Evolutionary conservation across 2,329 filamentous ascomycete genomes (phyloP).

Genomic region (Scolecobasidium constrictum): DNA sequence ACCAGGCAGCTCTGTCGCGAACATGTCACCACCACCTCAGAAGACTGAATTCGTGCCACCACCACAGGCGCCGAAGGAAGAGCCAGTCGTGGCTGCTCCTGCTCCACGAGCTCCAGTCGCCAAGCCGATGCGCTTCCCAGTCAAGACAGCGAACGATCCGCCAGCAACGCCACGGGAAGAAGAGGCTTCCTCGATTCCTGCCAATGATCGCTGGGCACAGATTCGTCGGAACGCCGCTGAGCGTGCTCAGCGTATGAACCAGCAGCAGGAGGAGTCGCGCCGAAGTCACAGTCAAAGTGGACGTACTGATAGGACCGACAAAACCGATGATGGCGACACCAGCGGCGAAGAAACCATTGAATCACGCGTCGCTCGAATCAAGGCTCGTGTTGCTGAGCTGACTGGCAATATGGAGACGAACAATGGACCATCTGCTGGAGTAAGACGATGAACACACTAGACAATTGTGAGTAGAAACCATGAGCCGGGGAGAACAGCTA

Average conservation of each 20-base stretch:
- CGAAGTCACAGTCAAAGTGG: slow-evolving; percentile 41
- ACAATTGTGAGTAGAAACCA: too few species aligned
- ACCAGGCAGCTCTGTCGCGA: slow-evolving; percentile 2
- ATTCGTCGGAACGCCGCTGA: slow-evolving; percentile 91
- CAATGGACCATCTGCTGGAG: not conserved
- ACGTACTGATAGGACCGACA: slow-evolving; percentile 52
- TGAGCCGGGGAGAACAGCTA: too few species aligned
- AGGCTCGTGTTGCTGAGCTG: slow-evolving; percentile 88
- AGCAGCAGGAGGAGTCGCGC: slow-evolving; percentile 42
- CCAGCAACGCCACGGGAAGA: slow-evolving; percentile 1
- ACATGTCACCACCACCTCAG: slow-evolving; percentile 1
- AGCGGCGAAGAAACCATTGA: slow-evolving; percentile 96
- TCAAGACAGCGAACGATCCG: not conserved
- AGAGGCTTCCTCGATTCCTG: slow-evolving; percentile 24
- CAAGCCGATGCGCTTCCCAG: not conserved
- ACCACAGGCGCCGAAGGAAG: not conserved
- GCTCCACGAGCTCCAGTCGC: not conserved
- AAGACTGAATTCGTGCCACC: slow-evolving; percentile 1
- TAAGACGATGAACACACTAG: too few species aligned
- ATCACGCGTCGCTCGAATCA: slow-evolving; percentile 92
- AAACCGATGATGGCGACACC: slow-evolving; percentile 75
- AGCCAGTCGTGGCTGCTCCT: not conserved
- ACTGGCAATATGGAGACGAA: slow-evolving; percentile 37
- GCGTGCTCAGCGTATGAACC: slow-evolving; percentile 53
- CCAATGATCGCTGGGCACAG: slow-evolving; percentile 76